phyloP scores from a whole-genome alignment of 2,329 filamentous ascomycete genomes.

The Aureobasidium vineae region DNA sequence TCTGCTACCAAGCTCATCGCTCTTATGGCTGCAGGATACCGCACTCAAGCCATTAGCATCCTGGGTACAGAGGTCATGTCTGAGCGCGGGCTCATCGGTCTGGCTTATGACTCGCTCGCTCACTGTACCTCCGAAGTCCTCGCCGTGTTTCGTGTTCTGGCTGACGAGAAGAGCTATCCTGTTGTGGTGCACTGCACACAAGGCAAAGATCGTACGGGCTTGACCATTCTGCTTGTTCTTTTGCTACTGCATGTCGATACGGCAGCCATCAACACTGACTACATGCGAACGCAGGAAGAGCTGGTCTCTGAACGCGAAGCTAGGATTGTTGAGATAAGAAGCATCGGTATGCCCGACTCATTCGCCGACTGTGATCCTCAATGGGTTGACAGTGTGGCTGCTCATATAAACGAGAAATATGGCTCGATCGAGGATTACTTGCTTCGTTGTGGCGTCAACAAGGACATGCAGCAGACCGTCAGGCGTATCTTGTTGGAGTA shows the following conservation, averaged over 20 bases:
- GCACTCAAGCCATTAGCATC: slow-evolving; percentile 66
- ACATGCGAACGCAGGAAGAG: slow-evolving; percentile 62
- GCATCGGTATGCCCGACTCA: slow-evolving; percentile 69
- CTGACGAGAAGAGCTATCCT: slow-evolving; percentile 56
- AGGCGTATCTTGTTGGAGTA: slow-evolving; percentile 20
- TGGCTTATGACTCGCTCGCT: slow-evolving; percentile 68
- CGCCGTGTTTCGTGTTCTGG: slow-evolving; percentile 52
- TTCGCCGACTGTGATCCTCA: slow-evolving; percentile 66
- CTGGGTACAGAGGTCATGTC: slow-evolving; percentile 69
- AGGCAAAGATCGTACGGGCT: slow-evolving; percentile 80
- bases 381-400: slow-evolving; percentile 60
- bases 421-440: slow-evolving; percentile 68
- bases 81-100: slow-evolving; percentile 66
- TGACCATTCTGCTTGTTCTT: slow-evolving; percentile 66
- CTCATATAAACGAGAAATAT: slow-evolving; percentile 60
- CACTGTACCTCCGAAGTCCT: slow-evolving; percentile 63
- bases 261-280: slow-evolving; percentile 67
- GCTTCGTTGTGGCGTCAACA: slow-evolving; percentile 55
- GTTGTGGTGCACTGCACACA: slow-evolving; percentile 80
- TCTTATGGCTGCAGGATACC: slow-evolving; percentile 65
- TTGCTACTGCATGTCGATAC: slow-evolving; percentile 60
- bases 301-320: slow-evolving; percentile 61
- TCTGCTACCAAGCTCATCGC: slow-evolving; percentile 62
- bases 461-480: slow-evolving; percentile 35
- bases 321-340: slow-evolving; percentile 65